phyloP scores from a whole-genome alignment of 148 eudicot species.

The Rhododendron griersonianum region DNA sequence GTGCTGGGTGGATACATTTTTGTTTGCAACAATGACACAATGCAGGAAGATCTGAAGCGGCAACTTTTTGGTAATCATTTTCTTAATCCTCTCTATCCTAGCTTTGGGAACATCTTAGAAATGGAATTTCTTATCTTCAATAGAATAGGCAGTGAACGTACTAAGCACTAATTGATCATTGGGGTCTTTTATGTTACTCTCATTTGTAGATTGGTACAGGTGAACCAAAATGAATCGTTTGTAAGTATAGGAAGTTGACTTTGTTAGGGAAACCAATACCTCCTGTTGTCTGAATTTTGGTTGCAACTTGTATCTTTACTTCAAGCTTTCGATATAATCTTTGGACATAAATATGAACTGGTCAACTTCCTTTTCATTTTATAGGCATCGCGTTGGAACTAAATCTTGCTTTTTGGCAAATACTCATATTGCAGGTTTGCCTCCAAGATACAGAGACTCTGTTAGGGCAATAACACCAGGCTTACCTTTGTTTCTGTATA shows the following conservation, averaged over 20 bases:
- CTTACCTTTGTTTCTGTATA: conserved; percentile 93
- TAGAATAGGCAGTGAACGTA: neutral
- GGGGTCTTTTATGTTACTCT: neutral
- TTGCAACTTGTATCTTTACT: neutral
- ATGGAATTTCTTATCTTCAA: neutral
- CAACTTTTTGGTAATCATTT: conserved; percentile 73
- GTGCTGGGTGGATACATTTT: conserved; percentile 96
- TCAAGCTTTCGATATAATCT: neutral
- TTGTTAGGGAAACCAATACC: neutral
- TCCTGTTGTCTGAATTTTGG: neutral
- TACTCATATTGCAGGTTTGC: conserved; percentile 60
- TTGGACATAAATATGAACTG: neutral
- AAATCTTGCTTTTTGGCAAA: conserved; percentile 8
- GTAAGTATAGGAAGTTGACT: conserved; percentile 2
- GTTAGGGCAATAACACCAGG: conserved; percentile 98
- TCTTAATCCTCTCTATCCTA: neutral
- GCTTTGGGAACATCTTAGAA: neutral
- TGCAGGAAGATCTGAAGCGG: conserved; percentile 78
- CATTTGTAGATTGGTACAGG: neutral
- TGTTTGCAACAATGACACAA: conserved; percentile 86
- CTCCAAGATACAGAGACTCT: conserved; percentile 96
- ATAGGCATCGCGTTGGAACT: neutral
- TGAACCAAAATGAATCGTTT: neutral
- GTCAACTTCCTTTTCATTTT: neutral
- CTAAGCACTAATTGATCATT: neutral